Conservation (phyloP, 2,329 filamentous ascomycete genomes). For the Fusarium sp. region DNA sequence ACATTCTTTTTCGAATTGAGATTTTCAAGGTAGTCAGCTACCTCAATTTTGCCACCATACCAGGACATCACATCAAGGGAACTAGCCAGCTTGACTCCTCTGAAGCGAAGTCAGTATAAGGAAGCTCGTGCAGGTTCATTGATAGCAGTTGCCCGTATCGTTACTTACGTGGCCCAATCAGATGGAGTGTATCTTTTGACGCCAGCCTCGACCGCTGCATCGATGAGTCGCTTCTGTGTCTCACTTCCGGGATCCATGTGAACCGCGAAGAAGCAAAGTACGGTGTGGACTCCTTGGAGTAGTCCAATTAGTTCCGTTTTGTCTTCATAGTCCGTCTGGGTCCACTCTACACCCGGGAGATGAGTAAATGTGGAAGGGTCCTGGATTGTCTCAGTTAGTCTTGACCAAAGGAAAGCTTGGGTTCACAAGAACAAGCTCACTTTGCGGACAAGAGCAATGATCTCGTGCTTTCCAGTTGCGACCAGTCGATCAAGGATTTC, state of each 20-base stretch:
- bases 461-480: neutral
- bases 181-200: constrained; percentile 14
- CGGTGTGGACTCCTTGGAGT: neutral
- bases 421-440: neutral
- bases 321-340: neutral
- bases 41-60: constrained; percentile 17
- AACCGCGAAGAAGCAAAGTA: constrained; percentile 11
- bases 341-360: constrained; percentile 1
- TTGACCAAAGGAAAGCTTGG: fast-evolving
- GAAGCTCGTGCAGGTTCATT: fast-evolving
- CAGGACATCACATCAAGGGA: constrained; percentile 8
- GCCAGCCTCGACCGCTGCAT: constrained; percentile 5
- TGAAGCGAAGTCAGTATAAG: neutral
- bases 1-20: neutral
- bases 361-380: neutral
- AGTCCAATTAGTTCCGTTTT: neutral
- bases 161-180: constrained; percentile 12
- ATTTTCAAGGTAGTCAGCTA: neutral
- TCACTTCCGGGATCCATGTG: neutral
- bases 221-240: constrained; percentile 20
- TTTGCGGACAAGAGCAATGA: neutral
- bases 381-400: neutral
- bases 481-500: constrained; percentile 19
- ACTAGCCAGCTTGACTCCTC: constrained; percentile 1
- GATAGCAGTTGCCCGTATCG: fast-evolving